Conservation (phyloP, 768 basidiomycete species). For the Pleurotus tuber-regium region DNA sequence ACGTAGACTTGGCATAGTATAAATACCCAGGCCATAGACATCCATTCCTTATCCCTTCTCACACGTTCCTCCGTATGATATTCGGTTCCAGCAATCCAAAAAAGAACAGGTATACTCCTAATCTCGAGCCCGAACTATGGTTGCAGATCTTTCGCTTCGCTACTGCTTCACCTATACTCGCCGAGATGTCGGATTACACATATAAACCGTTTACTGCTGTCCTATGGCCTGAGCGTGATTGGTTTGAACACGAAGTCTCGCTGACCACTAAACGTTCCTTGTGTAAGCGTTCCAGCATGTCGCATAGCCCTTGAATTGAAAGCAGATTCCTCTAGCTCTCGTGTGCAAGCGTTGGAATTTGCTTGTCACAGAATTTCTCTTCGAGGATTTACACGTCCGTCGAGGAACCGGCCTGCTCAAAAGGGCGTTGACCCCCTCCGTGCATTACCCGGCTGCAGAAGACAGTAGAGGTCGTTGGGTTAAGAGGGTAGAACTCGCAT, state of each 20-base stretch:
- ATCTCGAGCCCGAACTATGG: slow-evolving; percentile 6
- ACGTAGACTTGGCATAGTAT: neutral
- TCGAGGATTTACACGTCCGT: neutral
- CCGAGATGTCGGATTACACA: neutral
- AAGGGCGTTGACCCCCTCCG: neutral
- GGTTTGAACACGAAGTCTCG: neutral
- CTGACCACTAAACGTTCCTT: neutral
- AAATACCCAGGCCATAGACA: neutral
- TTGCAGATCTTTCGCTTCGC: slow-evolving; percentile 1
- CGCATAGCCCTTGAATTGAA: neutral
- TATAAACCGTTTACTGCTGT: neutral
- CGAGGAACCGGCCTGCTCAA: neutral
- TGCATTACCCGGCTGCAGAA: neutral
- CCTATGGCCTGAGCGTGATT: neutral
- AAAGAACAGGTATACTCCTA: neutral
- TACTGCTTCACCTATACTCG: neutral
- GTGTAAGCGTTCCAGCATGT: neutral
- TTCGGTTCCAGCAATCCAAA: neutral
- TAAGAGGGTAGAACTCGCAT: neutral
- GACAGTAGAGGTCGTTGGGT: neutral
- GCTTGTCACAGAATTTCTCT: neutral
- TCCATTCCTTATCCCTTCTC: neutral
- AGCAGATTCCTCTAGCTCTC: neutral
- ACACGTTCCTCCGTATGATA: neutral
- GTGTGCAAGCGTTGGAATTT: neutral